Conservation (phyloP, 1,284 basidiomycete species). For the Macrocystidia cucumis region DNA sequence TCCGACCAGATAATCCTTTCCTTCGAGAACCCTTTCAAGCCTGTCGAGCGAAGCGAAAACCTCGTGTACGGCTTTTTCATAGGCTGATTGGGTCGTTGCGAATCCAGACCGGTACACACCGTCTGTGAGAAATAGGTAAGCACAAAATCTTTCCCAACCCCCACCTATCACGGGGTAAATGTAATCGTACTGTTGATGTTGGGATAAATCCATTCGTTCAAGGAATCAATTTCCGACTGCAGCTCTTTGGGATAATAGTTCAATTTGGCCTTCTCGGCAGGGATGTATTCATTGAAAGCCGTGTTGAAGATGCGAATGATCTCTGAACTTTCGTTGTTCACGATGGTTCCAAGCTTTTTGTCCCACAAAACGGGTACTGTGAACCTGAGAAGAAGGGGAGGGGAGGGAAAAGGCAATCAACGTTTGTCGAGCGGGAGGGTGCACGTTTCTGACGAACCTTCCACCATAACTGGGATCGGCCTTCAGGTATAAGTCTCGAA, state of each 20-base stretch:
- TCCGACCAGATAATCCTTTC: conserved; percentile 81
- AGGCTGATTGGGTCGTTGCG: conserved; percentile 76
- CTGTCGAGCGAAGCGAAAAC: conserved; percentile 78
- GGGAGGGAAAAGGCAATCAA: background rate
- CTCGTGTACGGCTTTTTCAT: conserved; percentile 66
- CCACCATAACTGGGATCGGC: conserved; percentile 67
- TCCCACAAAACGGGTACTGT: conserved; percentile 96
- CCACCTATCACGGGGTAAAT: background rate
- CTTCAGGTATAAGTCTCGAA: conserved; percentile 83
- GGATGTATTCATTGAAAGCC: conserved; percentile 70
- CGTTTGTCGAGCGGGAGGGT: background rate
- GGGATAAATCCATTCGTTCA: conserved; percentile 87
- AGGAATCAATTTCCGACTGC: conserved; percentile 73
- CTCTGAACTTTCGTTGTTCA: conserved; percentile 93
- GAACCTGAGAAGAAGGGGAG: conserved; percentile 37
- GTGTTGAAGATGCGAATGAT: conserved; percentile 91
- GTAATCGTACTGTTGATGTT: conserved; percentile 65
- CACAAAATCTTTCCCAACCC: background rate
- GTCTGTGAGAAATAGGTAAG: conserved; percentile 39
- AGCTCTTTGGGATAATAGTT: conserved; percentile 76
- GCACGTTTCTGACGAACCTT: no score
- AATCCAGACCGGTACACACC: conserved; percentile 91
- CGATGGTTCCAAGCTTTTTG: conserved; percentile 83
- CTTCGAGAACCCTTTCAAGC: conserved; percentile 70
- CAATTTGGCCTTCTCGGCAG: conserved; percentile 55